Conservation (phyloP, 1,284 basidiomycete species). For the Heterobasidion irregulare region DNA sequence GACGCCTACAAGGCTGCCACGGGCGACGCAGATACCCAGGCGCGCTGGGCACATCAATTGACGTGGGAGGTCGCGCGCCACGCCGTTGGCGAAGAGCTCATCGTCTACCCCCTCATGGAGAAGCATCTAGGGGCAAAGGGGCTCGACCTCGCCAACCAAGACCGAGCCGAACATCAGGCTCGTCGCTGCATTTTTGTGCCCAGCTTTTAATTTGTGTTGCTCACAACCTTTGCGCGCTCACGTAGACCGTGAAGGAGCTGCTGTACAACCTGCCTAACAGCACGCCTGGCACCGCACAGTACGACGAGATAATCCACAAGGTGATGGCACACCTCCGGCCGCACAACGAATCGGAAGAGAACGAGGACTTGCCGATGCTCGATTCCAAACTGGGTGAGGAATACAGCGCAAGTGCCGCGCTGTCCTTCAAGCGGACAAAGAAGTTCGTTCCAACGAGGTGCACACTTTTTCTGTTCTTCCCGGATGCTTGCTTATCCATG, state of each 20-base stretch:
- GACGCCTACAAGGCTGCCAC: slow-evolving; percentile 37
- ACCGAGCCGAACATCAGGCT: slow-evolving; percentile 53
- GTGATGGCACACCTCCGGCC: slow-evolving; percentile 40
- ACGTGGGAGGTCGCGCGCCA: slow-evolving; percentile 56
- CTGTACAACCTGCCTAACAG: slow-evolving; percentile 39
- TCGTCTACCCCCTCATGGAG: slow-evolving; percentile 64
- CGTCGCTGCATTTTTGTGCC: neutral
- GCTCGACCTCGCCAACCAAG: slow-evolving; percentile 42
- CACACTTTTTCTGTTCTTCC: slow-evolving; percentile 5
- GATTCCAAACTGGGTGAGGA: slow-evolving; percentile 36
- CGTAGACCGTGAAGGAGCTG: slow-evolving; percentile 37
- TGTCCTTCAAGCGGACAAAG: slow-evolving; percentile 48
- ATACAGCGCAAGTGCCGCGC: slow-evolving; percentile 33
- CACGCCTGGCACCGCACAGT: slow-evolving; percentile 32
- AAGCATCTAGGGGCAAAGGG: slow-evolving; percentile 37
- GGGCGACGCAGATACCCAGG: slow-evolving; percentile 39
- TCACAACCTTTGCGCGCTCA: neutral
- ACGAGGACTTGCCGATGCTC: slow-evolving; percentile 44
- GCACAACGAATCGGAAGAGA: slow-evolving; percentile 52
- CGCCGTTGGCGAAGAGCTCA: slow-evolving; percentile 57
- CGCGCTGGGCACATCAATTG: slow-evolving; percentile 47
- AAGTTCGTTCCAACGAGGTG: slow-evolving; percentile 55
- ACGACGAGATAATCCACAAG: slow-evolving; percentile 29
- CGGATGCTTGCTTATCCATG: neutral
- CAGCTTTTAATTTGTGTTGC: neutral